Evolutionary conservation across 768 basidiomycete species (phyloP), one percentile per base, ranked within the genome.

Genomic region (Sporobolomyces phaffii): DNA sequence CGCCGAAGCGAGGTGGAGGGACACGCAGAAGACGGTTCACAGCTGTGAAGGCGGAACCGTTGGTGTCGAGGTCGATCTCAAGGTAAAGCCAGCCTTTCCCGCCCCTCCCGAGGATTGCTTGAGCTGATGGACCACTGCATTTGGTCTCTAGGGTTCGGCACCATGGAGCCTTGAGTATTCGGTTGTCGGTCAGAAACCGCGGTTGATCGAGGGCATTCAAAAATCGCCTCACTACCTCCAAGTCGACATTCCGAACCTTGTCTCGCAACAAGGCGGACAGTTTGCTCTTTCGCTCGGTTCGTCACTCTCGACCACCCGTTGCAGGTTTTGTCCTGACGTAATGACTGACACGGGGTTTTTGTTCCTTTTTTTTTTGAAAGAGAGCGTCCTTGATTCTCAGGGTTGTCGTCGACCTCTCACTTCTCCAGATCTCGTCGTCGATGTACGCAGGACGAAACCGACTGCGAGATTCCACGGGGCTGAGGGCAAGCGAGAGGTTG

Each of bases 81-180:
- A 83, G 76, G 91, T 91, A 68, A 77, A 68, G 61, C 20, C 26
- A 18, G 49, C 54, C n/a, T 24, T 38, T 60, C 11, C 45, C 61
- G 15, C 11, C 14, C n/a, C 34, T 15, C 28, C 33, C 28, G 41
- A n/a, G n/a, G n/a, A n/a, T n/a, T n/a, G n/a, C n/a, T n/a, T n/a
- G n/a, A n/a, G n/a, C n/a, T n/a, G n/a, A n/a, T n/a, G n/a, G n/a
- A n/a, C n/a, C n/a, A n/a, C n/a, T n/a, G n/a, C n/a, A n/a, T 38
- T 33, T 3, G 71, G 24, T 67, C 68, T 3, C 65, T 11, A 92
- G 88, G 96, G 96, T 53, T 88, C 86, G 6, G 85, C 89, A 6
- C 94, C 96, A 2, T 94, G 93, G 88, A 89, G 84, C 73, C 75
- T 98, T 33, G 88, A 89, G 51, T 79, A 93, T 28, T 88, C 91